phyloP scores from a whole-genome alignment of 1,139 yeast species.

The Magnusiomyces starmeri region DNA sequence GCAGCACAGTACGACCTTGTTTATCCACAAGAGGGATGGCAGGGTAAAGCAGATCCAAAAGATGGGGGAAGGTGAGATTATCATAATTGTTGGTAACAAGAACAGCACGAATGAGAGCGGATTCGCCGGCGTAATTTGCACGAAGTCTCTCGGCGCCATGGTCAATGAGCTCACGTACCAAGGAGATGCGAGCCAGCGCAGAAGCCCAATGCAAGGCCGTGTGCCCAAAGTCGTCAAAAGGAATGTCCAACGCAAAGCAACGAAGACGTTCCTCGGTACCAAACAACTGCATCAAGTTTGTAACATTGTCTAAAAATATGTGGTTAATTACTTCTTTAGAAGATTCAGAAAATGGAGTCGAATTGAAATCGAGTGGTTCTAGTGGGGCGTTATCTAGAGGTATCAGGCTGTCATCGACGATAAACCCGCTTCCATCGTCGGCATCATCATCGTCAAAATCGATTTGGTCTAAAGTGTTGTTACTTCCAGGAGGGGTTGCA shows the following conservation, averaged over 20 bases:
- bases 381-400: conserved; percentile 34
- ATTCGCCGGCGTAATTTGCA: conserved; percentile 81
- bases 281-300: conserved; percentile 34
- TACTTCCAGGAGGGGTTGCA: conserved; percentile 8
- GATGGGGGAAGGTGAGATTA: conserved; percentile 59
- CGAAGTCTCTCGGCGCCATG: conserved; percentile 62
- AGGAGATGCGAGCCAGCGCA: conserved; percentile 69
- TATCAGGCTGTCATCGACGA: conserved; percentile 21
- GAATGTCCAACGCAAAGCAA: conserved; percentile 46
- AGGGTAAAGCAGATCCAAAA: conserved; percentile 69
- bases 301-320: conserved; percentile 44
- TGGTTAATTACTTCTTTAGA: conserved; percentile 53
- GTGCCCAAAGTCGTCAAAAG: conserved; percentile 90
- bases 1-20: conserved; percentile 78
- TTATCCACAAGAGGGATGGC: conserved; percentile 69
- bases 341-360: conserved; percentile 38
- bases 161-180: conserved; percentile 65
- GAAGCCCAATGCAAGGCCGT: conserved; percentile 96
- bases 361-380: conserved; percentile 43
- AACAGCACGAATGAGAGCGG: conserved; percentile 82
- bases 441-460: conserved; percentile 16
- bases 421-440: conserved; percentile 35
- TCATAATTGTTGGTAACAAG: conserved; percentile 84
- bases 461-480: conserved; percentile 2
- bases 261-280: conserved; percentile 14